A percentile compares a stretch with the other conserved stretches of the same genome.
These are phyloP conservation scores for Rhodotorula sp. DNA, from an alignment of 1,284 basidiomycete species.

Conservation along the genomic window DNA sequence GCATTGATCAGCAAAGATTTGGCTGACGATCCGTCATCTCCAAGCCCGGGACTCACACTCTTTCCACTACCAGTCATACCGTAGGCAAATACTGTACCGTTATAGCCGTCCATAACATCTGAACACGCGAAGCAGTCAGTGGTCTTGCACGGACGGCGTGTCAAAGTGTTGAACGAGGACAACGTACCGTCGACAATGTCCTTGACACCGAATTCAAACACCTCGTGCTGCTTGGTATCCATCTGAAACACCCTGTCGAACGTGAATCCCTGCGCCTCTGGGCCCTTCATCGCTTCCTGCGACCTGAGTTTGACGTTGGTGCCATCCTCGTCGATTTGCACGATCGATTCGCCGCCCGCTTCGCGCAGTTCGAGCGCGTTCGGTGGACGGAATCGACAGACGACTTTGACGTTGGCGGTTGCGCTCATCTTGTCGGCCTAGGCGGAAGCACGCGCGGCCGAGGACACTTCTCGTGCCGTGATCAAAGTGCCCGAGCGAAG, in stretches of 20 bases:
- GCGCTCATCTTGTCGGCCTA: background rate
- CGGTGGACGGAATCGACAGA: constrained; percentile 93
- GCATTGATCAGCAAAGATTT: background rate
- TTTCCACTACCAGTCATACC: constrained; percentile 70
- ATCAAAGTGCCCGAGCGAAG: too few relatives aligned
- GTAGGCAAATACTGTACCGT: constrained; percentile 92
- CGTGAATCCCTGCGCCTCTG: constrained; percentile 75
- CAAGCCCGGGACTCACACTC: background rate
- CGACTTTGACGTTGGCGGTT: constrained; percentile 65
- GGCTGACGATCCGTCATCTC: background rate
- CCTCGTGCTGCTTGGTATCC: constrained; percentile 85
- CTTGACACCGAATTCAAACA: constrained; percentile 98
- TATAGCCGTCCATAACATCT: constrained; percentile 99
- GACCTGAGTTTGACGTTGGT: constrained; percentile 72
- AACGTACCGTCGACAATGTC: constrained; percentile 58
- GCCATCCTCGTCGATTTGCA: constrained; percentile 76
- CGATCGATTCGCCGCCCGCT: constrained; percentile 80
- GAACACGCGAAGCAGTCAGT: background rate
- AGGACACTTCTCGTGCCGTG: background rate
- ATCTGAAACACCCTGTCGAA: constrained; percentile 97
- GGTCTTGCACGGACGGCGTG: too few relatives aligned
- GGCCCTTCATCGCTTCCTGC: constrained; percentile 43
- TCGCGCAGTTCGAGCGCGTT: constrained; percentile 89
- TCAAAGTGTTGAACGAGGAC: too few relatives aligned
- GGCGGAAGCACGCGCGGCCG: background rate